Evolutionary conservation across 257 asterid genomes (phyloP).

Genomic region (Przewalskia tangutica): DNA sequence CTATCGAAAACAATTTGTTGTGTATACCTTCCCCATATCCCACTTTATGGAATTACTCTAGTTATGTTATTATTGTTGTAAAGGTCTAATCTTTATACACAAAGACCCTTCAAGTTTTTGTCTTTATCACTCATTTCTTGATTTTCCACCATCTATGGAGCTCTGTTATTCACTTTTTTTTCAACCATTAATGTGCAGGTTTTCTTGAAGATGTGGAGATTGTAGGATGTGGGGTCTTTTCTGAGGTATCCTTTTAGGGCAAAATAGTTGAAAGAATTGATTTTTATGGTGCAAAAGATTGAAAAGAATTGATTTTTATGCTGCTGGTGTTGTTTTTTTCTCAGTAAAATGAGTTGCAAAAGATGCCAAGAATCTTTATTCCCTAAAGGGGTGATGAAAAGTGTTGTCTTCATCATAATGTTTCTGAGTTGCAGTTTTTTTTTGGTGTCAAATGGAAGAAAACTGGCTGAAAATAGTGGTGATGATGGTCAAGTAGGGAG

Average conservation of each 20-base stretch:
- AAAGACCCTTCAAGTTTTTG: neutral
- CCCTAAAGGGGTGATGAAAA: slow-evolving; percentile 20
- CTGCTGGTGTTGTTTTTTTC: slow-evolving; percentile 8
- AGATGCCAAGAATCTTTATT: slow-evolving; percentile 2
- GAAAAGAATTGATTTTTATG: slow-evolving; percentile 28
- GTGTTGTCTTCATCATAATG: slow-evolving; percentile 22
- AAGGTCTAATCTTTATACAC: neutral
- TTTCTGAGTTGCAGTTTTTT: slow-evolving; percentile 27
- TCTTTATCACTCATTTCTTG: neutral
- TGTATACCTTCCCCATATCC: too few relatives aligned
- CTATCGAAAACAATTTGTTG: too few relatives aligned
- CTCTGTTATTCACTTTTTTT: neutral
- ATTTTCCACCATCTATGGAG: neutral
- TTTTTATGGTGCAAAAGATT: slow-evolving; percentile 19
- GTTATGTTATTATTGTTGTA: neutral
- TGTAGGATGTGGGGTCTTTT: neutral
- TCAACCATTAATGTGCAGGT: neutral
- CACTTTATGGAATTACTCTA: too few relatives aligned
- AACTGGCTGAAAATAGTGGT: slow-evolving; percentile 6
- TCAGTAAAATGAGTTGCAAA: slow-evolving; percentile 23
- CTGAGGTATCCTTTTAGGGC: neutral
- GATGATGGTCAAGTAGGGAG: slow-evolving; percentile 26
- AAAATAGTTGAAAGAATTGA: slow-evolving; percentile 6
- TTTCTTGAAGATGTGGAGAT: neutral
- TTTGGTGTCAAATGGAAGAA: slow-evolving; percentile 27